A percentile compares a stretch with the other conserved stretches of the same genome.
Evolutionary conservation across 768 basidiomycete genomes (phyloP).

Genomic region (Podaxis rugospora): DNA sequence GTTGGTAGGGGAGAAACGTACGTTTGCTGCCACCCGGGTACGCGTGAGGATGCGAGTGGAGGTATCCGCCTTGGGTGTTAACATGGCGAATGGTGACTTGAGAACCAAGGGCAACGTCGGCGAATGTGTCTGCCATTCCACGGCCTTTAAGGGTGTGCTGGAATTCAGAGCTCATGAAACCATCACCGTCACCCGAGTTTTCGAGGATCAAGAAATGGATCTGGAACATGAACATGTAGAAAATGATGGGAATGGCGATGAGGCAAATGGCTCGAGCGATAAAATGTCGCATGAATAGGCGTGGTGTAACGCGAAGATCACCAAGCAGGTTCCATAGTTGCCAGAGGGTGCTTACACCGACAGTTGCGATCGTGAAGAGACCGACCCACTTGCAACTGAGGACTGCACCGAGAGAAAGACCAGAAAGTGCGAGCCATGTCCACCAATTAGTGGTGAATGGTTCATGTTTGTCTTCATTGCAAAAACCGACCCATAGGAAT

Average conservation of each 20-base stretch:
- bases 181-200: slow-evolving; percentile 94
- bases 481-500: slow-evolving; percentile 88
- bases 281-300: slow-evolving; percentile 80
- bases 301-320: slow-evolving; percentile 73
- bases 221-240: slow-evolving; percentile 97
- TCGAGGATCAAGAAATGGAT: slow-evolving; percentile 89
- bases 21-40: slow-evolving; percentile 92
- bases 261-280: slow-evolving; percentile 85
- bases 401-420: slow-evolving; percentile 88
- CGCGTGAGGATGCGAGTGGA: slow-evolving; percentile 89
- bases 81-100: slow-evolving; percentile 80
- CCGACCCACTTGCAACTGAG: slow-evolving; percentile 98
- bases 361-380: slow-evolving; percentile 93
- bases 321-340: slow-evolving; percentile 92
- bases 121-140: slow-evolving; percentile 90
- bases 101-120: slow-evolving; percentile 90
- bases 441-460: slow-evolving; percentile 91
- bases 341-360: slow-evolving; percentile 78
- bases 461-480: slow-evolving; percentile 80
- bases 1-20: slow-evolving; percentile 25
- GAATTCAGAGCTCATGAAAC: slow-evolving; percentile 99
- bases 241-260: slow-evolving; percentile 76
- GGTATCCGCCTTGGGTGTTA: slow-evolving; percentile 98
- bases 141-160: slow-evolving; percentile 91
- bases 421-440: slow-evolving; percentile 85